A percentile compares a stretch with the other conserved stretches of the same genome.
Conservation (phyloP, 2,329 filamentous ascomycete species). For the Arthrobotrys megalospora region DNA sequence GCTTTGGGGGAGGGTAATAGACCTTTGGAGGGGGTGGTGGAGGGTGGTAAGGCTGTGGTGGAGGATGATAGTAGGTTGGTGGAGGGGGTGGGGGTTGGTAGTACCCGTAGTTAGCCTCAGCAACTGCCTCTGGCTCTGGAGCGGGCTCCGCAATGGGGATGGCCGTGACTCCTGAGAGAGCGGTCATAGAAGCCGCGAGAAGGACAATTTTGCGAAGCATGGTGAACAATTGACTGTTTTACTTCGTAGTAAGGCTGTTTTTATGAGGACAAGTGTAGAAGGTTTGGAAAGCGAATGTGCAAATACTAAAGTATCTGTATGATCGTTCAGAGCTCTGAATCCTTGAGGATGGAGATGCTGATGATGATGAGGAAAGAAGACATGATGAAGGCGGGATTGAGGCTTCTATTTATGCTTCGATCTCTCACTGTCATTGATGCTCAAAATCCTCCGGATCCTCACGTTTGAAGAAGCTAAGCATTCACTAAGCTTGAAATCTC, state of each 20-base stretch:
- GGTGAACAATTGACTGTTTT: conserved; percentile 14
- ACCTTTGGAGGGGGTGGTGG: conserved; percentile 23
- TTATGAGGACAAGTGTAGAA: neutral
- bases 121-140: conserved; percentile 35
- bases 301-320: conserved; percentile 30
- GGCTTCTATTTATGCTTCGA: conserved; percentile 47
- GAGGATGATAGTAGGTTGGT: conserved; percentile 24
- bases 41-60: neutral
- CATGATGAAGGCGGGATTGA: conserved; percentile 1
- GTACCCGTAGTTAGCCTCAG: conserved; percentile 43
- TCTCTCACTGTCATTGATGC: conserved; percentile 12
- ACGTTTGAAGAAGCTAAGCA: conserved; percentile 5
- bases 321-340: conserved; percentile 21
- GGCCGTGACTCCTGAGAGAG: conserved; percentile 45
- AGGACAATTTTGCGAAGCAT: conserved; percentile 54
- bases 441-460: neutral
- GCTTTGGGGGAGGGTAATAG: neutral
- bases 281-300: conserved; percentile 6
- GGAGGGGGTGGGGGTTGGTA: conserved; percentile 29
- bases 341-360: conserved; percentile 33
- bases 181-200: conserved; percentile 36
- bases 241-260: conserved; percentile 5
- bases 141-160: conserved; percentile 29
- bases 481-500: conserved; percentile 8
- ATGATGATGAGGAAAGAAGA: conserved; percentile 33